These are phyloP conservation scores for Limtongia smithiae DNA, from an alignment of 805 yeast species.

Conservation along the genomic window DNA sequence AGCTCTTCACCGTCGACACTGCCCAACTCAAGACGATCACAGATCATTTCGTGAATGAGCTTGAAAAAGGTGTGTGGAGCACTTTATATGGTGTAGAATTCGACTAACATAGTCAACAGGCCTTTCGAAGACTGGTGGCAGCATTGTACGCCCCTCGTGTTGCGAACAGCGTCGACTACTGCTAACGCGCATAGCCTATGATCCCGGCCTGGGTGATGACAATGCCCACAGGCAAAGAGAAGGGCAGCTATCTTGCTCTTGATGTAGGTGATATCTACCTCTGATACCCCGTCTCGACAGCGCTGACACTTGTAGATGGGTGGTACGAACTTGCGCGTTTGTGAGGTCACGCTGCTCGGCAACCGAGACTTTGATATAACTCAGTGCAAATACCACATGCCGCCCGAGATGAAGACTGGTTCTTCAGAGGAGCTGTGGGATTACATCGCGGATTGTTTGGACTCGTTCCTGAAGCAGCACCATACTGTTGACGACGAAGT, in stretches of 20 bases:
- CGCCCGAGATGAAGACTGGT: slow-evolving; percentile 66
- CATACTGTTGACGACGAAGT: slow-evolving; percentile 43
- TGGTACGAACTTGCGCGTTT: slow-evolving; percentile 94
- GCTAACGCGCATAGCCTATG: slow-evolving; percentile 58
- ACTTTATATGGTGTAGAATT: neutral
- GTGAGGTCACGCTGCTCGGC: slow-evolving; percentile 79
- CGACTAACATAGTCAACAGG: slow-evolving; percentile 11
- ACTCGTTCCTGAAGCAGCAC: slow-evolving; percentile 67
- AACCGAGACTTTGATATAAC: slow-evolving; percentile 77
- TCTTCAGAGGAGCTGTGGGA: slow-evolving; percentile 69
- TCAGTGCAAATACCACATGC: slow-evolving; percentile 82
- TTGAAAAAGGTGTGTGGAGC: slow-evolving; percentile 68
- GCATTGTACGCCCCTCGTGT: slow-evolving; percentile 24
- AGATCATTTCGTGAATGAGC: slow-evolving; percentile 71
- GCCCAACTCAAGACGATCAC: slow-evolving; percentile 63
- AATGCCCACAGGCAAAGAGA: slow-evolving; percentile 86
- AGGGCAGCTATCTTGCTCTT: slow-evolving; percentile 85
- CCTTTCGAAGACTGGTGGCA: slow-evolving; percentile 33
- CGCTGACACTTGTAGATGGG: slow-evolving; percentile 51
- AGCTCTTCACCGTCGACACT: slow-evolving; percentile 57
- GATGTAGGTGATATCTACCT: slow-evolving; percentile 44
- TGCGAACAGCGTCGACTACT: neutral
- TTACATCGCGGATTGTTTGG: slow-evolving; percentile 80
- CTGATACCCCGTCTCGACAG: neutral
- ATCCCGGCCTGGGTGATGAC: slow-evolving; percentile 96